These are phyloP conservation scores for Populus tremula DNA, from an alignment of 345 rosid species.

Conservation along the genomic window DNA sequence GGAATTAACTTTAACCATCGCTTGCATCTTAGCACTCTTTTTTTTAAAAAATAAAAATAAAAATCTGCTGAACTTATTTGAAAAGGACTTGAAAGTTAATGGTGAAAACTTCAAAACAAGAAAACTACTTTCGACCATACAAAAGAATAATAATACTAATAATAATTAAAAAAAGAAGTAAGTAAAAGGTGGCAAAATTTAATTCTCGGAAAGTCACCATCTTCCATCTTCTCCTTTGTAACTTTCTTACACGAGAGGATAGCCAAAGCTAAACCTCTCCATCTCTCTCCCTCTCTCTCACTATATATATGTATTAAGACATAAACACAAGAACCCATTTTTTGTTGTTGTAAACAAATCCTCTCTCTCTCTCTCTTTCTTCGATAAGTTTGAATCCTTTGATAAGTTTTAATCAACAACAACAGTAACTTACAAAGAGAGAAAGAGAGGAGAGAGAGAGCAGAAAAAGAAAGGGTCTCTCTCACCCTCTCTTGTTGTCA, in stretches of 20 bases:
- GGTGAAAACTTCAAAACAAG: background rate
- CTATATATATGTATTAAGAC: background rate
- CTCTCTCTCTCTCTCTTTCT: conserved; percentile 17
- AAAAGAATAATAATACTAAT: too few relatives aligned
- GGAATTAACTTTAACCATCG: background rate
- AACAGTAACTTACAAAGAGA: conserved; percentile 7
- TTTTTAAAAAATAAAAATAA: background rate
- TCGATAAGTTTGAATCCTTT: conserved; percentile 21
- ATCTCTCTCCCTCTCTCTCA: conserved; percentile 6
- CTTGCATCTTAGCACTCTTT: background rate
- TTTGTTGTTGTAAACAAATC: background rate
- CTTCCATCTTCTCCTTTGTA: conserved; percentile 18
- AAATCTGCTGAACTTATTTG: background rate
- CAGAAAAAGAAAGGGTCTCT: conserved; percentile 43
- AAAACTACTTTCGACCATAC: background rate
- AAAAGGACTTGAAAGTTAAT: background rate
- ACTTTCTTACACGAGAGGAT: conserved; percentile 38
- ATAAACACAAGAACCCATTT: background rate
- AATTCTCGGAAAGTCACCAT: conserved; percentile 29
- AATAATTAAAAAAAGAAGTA: background rate
- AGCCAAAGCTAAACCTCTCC: conserved; percentile 21
- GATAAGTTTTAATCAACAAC: conserved; percentile 9
- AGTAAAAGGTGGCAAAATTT: background rate
- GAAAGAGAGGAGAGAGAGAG: conserved; percentile 21
- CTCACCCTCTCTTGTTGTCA: conserved; percentile 52